Base-by-base conservation (phyloP, 331 rosid genomes). In the Erythrophleum ivorense region DNA sequence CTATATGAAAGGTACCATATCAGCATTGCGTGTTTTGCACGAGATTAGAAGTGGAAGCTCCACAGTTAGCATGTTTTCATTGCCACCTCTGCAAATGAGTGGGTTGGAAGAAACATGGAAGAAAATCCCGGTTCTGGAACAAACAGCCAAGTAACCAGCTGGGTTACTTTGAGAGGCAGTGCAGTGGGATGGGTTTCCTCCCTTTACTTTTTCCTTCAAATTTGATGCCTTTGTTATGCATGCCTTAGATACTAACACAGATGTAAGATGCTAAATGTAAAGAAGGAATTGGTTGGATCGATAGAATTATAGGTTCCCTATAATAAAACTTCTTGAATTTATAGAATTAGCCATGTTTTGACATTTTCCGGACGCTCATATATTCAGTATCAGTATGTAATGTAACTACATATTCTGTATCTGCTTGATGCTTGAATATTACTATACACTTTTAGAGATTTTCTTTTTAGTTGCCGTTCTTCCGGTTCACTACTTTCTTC, bases 41-140 rank as follows among this genome's bases (percentile, higher is more conserved):
- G 97, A 96, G 84, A 96, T 96, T 84, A 77, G 98, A 79, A 96
- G 97, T 4, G 86, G 90, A 81, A 96, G 99, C 89, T 96, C 99
- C 1, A 96, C 99, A 3, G 98, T 96, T 13, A 89, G 96, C 52
- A 87, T 75, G 71, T 96, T 96, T 72, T 96, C 99, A 4, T 87
- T 96, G 94, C 99, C 99, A 48, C 99, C 99, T 0, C 78, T 96
- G 88, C 91, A 94, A 76, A 72, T 65, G 1, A 86, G 77, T 83
- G 97, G 88, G 9, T 19, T 91, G 46, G 98, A 90, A 58, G 93
- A 87, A 69, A 75, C 86, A 78, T 91, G 93, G 93, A 89, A 89
- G 80, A 89, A 85, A 82, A 81, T 85, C 31, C 92, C 96, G 2
- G 80, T 89, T 68, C 80, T 91, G 85, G 96, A 91, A 85, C 93